These are phyloP conservation scores for Lentithecium fluviatile DNA, from an alignment of 495 filamentous ascomycete genomes.

Conservation along the genomic window DNA sequence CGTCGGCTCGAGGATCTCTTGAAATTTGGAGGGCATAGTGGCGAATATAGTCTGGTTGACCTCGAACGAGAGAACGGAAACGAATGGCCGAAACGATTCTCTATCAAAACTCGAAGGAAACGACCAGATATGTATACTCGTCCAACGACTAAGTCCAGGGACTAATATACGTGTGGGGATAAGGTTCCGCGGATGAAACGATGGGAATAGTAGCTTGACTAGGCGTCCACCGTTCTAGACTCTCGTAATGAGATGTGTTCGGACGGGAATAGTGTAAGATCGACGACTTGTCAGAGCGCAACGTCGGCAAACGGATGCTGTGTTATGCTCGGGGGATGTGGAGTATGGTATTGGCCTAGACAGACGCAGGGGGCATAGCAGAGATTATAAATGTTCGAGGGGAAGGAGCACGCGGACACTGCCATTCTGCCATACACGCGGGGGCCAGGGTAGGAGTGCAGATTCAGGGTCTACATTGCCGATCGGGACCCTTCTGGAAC, in stretches of 20 bases:
- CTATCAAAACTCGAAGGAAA: not conserved
- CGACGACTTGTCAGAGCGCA: too few species aligned
- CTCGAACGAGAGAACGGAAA: not conserved
- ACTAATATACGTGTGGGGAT: not conserved
- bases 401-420: slow-evolving; percentile 27
- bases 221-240: slow-evolving; percentile 8
- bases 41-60: not conserved
- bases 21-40: slow-evolving; percentile 40
- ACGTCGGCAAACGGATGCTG: not conserved
- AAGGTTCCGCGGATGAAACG: not conserved
- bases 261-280: not conserved
- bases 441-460: not conserved
- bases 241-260: not conserved
- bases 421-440: slow-evolving; percentile 3
- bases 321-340: slow-evolving; percentile 1
- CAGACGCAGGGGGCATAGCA: slow-evolving; percentile 7
- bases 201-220: not conserved
- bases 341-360: not conserved
- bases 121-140: not conserved
- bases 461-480: slow-evolving; percentile 15
- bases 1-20: slow-evolving; percentile 40
- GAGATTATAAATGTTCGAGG: slow-evolving; percentile 15
- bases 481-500: slow-evolving; percentile 30
- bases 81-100: not conserved
- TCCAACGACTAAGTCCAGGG: not conserved